A percentile compares a stretch with the other conserved stretches of the same genome.
phyloP scores from a whole-genome alignment of 495 filamentous ascomycete genomes.

The Talaromyces liani region DNA sequence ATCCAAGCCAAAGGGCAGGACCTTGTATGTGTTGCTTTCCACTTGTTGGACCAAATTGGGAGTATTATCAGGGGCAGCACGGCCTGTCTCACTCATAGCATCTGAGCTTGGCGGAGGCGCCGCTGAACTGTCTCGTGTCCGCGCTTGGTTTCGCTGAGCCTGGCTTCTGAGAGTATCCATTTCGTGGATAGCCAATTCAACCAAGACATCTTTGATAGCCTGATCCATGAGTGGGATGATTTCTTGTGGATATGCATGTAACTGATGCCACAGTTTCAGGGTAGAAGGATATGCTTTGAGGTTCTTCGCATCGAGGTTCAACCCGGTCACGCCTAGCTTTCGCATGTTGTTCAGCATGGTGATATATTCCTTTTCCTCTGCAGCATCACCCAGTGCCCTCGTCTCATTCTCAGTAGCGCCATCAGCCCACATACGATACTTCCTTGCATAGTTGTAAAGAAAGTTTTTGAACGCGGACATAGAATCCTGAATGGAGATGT shows the following conservation, averaged over 20 bases:
- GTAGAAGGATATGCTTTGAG: slow-evolving; percentile 91
- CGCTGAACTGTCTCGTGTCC: slow-evolving; percentile 57
- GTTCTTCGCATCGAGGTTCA: slow-evolving; percentile 85
- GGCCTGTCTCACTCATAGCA: slow-evolving; percentile 36
- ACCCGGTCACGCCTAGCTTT: slow-evolving; percentile 66
- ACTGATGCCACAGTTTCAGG: slow-evolving; percentile 88
- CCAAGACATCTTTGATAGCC: slow-evolving; percentile 83
- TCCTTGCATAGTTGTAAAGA: slow-evolving; percentile 77
- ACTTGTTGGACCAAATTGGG: slow-evolving; percentile 59
- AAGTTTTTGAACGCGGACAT: slow-evolving; percentile 85
- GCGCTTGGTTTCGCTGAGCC: slow-evolving; percentile 39
- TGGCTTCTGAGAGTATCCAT: slow-evolving; percentile 62
- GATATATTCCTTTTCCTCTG: slow-evolving; percentile 69
- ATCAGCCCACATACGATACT: slow-evolving; percentile 86
- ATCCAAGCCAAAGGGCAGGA: slow-evolving; percentile 86
- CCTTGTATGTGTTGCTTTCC: slow-evolving; percentile 68
- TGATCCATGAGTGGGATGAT: slow-evolving; percentile 97
- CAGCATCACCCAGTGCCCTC: slow-evolving; percentile 45
- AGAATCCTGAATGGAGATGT: slow-evolving; percentile 86
- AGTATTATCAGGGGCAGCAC: slow-evolving; percentile 30
- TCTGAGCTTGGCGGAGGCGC: slow-evolving; percentile 71
- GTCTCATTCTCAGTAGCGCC: slow-evolving; percentile 75
- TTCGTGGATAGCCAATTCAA: slow-evolving; percentile 76
- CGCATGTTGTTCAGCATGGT: slow-evolving; percentile 86
- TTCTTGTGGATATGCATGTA: slow-evolving; percentile 87